Evolutionary conservation across 208 protist genomes (phyloP).

Genomic region (Leptomonas seymouri): DNA sequence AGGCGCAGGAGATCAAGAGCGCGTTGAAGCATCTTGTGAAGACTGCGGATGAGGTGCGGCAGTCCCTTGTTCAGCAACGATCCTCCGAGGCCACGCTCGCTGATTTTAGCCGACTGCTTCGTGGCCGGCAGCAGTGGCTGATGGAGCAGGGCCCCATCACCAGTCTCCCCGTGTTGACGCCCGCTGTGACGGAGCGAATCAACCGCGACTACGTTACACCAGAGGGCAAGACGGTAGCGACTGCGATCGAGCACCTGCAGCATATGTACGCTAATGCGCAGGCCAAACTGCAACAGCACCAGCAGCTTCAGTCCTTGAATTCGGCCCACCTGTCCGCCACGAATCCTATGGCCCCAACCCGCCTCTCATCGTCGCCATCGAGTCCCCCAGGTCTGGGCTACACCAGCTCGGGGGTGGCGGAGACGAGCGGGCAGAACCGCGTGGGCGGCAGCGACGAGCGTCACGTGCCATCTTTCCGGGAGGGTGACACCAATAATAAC

Average conservation of each 20-base stretch:
- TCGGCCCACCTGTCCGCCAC: neutral
- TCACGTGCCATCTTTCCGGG: neutral
- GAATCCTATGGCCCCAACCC: neutral
- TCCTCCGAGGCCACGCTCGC: constrained; percentile 52
- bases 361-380: constrained; percentile 7
- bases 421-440: neutral
- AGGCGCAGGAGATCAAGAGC: constrained; percentile 39
- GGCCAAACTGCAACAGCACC: constrained; percentile 11
- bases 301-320: constrained; percentile 4
- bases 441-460: neutral
- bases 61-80: constrained; percentile 38
- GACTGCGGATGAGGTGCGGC: constrained; percentile 34
- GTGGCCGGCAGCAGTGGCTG: constrained; percentile 53
- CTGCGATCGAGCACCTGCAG: constrained; percentile 57
- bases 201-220: constrained; percentile 62
- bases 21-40: constrained; percentile 36
- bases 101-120: constrained; percentile 72
- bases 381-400: neutral
- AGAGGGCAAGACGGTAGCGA: constrained; percentile 74
- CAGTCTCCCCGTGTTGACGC: constrained; percentile 36
- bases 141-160: constrained; percentile 33
- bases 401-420: neutral
- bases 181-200: constrained; percentile 43
- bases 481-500: neutral
- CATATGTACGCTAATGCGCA: constrained; percentile 15